Conservation (phyloP, 1,284 basidiomycete genomes). For the Takashimella koratensis region DNA sequence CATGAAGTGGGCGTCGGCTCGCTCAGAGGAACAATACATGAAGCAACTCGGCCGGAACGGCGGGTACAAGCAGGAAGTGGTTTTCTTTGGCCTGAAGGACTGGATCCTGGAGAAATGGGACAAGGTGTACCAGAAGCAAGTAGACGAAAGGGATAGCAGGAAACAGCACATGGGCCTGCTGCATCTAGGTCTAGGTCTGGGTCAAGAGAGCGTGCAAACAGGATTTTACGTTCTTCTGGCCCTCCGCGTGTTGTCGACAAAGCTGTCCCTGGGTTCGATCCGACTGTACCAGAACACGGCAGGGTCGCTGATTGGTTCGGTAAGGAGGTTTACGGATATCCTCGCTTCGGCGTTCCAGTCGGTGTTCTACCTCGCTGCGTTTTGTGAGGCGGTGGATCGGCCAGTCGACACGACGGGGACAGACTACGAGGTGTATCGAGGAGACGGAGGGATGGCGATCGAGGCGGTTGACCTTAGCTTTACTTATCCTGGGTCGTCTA, state of each 20-base stretch:
- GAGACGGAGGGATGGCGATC: conserved; percentile 59
- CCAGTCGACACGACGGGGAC: conserved; percentile 49
- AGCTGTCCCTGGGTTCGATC: conserved; percentile 65
- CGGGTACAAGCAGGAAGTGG: conserved; percentile 65
- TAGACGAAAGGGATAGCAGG: conserved; percentile 5
- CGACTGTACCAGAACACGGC: conserved; percentile 70
- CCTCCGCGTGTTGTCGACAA: conserved; percentile 61
- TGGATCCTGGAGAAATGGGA: conserved; percentile 76
- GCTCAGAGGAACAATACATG: conserved; percentile 43
- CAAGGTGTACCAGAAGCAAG: conserved; percentile 5
- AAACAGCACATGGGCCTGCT: conserved; percentile 1
- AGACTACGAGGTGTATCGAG: conserved; percentile 27
- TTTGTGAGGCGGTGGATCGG: conserved; percentile 66
- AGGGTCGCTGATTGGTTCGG: conserved; percentile 63
- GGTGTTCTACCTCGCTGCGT: conserved; percentile 76
- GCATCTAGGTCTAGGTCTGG: conserved; percentile 13
- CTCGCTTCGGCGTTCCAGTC: conserved; percentile 61
- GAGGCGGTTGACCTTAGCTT: conserved; percentile 67
- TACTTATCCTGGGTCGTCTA: conserved; percentile 66
- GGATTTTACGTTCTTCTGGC: conserved; percentile 58
- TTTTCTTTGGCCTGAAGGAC: conserved; percentile 71
- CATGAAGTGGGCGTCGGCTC: conserved; percentile 5
- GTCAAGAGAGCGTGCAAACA: conserved; percentile 15
- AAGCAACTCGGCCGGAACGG: conserved; percentile 67
- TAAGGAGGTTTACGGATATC: conserved; percentile 60